These are phyloP conservation scores for Penicillium maclennaniae DNA, from an alignment of 495 filamentous ascomycete genomes.

Conservation along the genomic window DNA sequence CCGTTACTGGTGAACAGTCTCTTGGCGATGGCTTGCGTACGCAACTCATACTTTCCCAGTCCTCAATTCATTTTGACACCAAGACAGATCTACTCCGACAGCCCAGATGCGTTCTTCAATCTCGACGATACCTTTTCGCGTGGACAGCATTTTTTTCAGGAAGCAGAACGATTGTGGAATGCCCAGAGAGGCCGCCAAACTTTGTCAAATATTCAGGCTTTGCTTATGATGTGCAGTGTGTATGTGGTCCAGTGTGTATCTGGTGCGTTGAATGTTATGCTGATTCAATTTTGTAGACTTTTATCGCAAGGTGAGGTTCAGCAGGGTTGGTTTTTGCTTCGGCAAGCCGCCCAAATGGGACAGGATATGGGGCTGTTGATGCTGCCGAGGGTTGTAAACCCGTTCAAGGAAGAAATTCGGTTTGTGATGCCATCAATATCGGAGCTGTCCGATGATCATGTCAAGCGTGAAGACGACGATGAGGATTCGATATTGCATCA, in stretches of 20 bases:
- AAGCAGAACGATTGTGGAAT: constrained; percentile 35
- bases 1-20: constrained; percentile 40
- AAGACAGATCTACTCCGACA: constrained; percentile 41
- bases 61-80: constrained; percentile 1
- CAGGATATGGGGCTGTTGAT: constrained; percentile 32
- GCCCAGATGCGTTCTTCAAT: constrained; percentile 42
- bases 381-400: constrained; percentile 7
- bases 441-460: background rate
- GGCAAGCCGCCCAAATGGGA: constrained; percentile 33
- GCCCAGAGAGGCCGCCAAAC: constrained; percentile 31
- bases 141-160: constrained; percentile 30
- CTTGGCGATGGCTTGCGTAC: constrained; percentile 40
- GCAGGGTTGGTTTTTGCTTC: constrained; percentile 34
- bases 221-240: constrained; percentile 35
- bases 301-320: constrained; percentile 30
- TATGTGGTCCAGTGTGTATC: constrained; percentile 19
- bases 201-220: constrained; percentile 35
- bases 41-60: background rate
- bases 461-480: background rate
- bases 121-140: constrained; percentile 25
- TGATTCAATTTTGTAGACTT: constrained; percentile 24
- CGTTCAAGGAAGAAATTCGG: constrained; percentile 1
- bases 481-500: constrained; percentile 8
- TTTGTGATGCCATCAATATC: background rate
- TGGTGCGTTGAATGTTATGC: background rate